Base-by-base conservation (phyloP, 73 alveolate species). In the Paramecium caudatum region DNA sequence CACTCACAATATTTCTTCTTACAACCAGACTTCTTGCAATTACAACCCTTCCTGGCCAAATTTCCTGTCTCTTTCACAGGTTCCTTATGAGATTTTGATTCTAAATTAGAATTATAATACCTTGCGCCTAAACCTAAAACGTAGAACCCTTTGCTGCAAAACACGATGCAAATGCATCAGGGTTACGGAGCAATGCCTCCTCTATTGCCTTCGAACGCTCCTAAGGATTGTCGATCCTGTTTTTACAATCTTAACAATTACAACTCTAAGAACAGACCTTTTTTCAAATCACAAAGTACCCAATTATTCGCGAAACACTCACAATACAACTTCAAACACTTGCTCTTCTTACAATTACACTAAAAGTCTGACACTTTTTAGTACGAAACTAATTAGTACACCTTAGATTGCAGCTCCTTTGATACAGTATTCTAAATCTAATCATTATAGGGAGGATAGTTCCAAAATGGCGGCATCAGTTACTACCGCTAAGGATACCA, bases 1-100 rank as follows among this genome's bases (percentile, higher is more conserved):
- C 97, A 93, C 46, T 93, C 97, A 32, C 97, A 93, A 80, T 93
- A 93, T 45, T 93, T 93, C 91, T 93, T 93, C 45, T 91, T 46
- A 32, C 97, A 93, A 50, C 96, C 96, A 17, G 97, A 93, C 46
- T 88, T 83, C 41, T 85, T 93, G 87, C 97, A 93, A 63, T 93
- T 92, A 91, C 97, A 93, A 4, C 97, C 97, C 39, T 62, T 47
- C 36, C 78, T 84, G 1, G 74, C 27, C 1, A 82, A 70, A 34
- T 55, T 32, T 8, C 74, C 16, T 16, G 68, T 45, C 1, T 74
- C 88, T 45, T 74, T 74, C 1, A 47, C 17, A 17, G 65, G 65
- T 74, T 74, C 68, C 21, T 37, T 41, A 4, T 36, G 84, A 12
- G 80, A 43, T 65, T 65, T 65, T 32, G 32, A 36, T 74, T 41